Percentiles rank a stretch among this genome's conserved stretches.
phyloP scores from a whole-genome alignment of 192 early-diverging fungal genomes.

The Backusella tuberculispora region DNA sequence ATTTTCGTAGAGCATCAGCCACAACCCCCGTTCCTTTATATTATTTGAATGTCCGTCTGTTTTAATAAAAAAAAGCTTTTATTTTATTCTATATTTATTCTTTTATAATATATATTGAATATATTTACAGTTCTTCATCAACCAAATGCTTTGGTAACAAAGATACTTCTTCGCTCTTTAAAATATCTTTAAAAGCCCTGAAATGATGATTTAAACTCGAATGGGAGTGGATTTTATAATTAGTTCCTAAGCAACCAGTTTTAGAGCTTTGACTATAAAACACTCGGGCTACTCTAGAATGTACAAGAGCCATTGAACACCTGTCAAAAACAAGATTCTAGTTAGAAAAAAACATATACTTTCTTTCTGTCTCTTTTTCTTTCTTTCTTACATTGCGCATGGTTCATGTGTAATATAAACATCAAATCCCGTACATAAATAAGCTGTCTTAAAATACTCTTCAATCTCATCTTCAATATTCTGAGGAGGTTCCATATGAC shows the following conservation, averaged over 20 bases:
- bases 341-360: conserved; percentile 13
- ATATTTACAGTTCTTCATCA: conserved; percentile 24
- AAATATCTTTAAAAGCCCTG: conserved; percentile 45
- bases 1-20: background rate
- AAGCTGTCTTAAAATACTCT: conserved; percentile 39
- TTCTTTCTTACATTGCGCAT: conserved; percentile 75
- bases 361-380: background rate
- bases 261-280: conserved; percentile 66
- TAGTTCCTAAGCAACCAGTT: conserved; percentile 59
- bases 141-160: background rate
- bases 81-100: background rate
- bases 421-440: conserved; percentile 85
- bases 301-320: conserved; percentile 94
- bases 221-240: conserved; percentile 72
- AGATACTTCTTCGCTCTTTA: background rate
- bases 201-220: conserved; percentile 79
- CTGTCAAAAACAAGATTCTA: conserved; percentile 38
- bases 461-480: background rate
- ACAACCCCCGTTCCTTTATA: background rate
- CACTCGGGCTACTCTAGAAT: conserved; percentile 88
- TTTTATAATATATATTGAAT: background rate
- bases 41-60: background rate
- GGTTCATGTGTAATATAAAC: conserved; percentile 84
- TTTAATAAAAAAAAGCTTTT: background rate
- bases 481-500: conserved; percentile 17